Percentiles rank a stretch among this genome's conserved stretches.
Conservation (phyloP, 345 rosid genomes). For the Schrenkiella parvula region DNA sequence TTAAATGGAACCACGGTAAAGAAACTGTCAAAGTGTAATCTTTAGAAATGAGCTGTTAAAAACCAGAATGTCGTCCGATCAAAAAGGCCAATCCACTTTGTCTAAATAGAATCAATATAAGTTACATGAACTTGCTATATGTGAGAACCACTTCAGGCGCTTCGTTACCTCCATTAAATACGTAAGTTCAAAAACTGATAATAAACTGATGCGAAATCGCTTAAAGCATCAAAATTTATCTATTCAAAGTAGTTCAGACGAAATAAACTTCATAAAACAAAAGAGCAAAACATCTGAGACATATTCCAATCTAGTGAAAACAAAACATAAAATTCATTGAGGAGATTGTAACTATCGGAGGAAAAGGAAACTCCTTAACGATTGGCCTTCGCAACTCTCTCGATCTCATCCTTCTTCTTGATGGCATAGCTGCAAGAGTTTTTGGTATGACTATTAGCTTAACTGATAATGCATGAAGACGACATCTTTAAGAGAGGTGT, state of each 20-base stretch:
- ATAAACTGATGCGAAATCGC: neutral
- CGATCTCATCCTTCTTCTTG: slow-evolving; percentile 85
- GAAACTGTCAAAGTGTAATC: too few relatives aligned
- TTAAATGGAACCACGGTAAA: too few relatives aligned
- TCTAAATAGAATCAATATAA: neutral
- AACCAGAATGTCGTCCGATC: too few relatives aligned
- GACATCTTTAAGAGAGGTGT: too few relatives aligned
- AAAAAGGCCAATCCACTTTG: neutral
- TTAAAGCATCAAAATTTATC: slow-evolving; percentile 20
- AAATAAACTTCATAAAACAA: slow-evolving; percentile 18
- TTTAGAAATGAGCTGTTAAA: too few relatives aligned
- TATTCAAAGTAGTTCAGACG: slow-evolving; percentile 16
- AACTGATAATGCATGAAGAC: neutral
- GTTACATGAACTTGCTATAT: neutral
- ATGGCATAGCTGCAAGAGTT: slow-evolving; percentile 57
- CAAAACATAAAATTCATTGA: neutral
- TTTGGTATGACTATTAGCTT: neutral
- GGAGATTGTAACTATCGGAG: neutral
- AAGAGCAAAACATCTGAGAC: slow-evolving; percentile 18
- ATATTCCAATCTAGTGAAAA: slow-evolving; percentile 23
- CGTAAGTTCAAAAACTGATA: neutral
- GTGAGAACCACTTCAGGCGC: neutral
- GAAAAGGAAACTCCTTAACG: slow-evolving; percentile 40
- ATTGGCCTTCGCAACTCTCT: slow-evolving; percentile 86
- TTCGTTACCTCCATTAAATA: neutral